Base-by-base conservation (phyloP, 1,284 basidiomycete genomes). In the Exobasidium cylindrosporum region DNA sequence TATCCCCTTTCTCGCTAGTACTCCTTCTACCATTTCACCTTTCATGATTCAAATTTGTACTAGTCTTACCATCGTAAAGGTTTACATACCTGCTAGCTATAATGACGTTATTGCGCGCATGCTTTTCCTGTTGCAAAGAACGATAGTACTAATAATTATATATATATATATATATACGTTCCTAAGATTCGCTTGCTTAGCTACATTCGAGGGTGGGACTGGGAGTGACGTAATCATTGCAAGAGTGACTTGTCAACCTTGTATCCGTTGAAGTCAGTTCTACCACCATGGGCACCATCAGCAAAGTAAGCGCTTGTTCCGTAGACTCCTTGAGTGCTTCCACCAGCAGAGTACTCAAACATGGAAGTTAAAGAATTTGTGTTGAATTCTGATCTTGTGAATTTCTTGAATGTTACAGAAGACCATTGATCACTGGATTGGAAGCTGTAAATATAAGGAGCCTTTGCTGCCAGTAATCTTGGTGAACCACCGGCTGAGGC, bases 221-320 rank as follows among this genome's bases (percentile, higher is more conserved):
- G 35, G 35, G 17, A 40, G 17, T 40, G 35, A 17, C n/a, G n/a
- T 40, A 17, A 7, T 17, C 17, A 40, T 40, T 40, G 35, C 45
- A 70, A 55, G 43, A 70, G 56, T 44, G 46, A 50, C 28, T 52
- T 45, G 60, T 60, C 59, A 6, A 70, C 30, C 50, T 56, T 57
- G 58, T 70, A 76, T 28, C 74, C 58, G 7, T 71, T 72, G 65
- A 65, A 77, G 31, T 63, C 45, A 1, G 57, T 59, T 32, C 73
- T 66, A 0, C 72, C 74, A 14, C 74, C 74, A 10, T 71, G 54
- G 0, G 64, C 70, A 47, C 73, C 73, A 21, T 78, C 67, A n/a
- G 62, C 63, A 62, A 78, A 78, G 69, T 72, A 78, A 17, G 76
- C 76, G 13, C 76, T 73, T 17, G 68, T 64, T 21, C 65, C 76